A percentile compares a stretch with the other conserved stretches of the same genome.
These are phyloP conservation scores for Elsinoe australis DNA, from an alignment of 2,329 filamentous ascomycete species.

Conservation along the genomic window DNA sequence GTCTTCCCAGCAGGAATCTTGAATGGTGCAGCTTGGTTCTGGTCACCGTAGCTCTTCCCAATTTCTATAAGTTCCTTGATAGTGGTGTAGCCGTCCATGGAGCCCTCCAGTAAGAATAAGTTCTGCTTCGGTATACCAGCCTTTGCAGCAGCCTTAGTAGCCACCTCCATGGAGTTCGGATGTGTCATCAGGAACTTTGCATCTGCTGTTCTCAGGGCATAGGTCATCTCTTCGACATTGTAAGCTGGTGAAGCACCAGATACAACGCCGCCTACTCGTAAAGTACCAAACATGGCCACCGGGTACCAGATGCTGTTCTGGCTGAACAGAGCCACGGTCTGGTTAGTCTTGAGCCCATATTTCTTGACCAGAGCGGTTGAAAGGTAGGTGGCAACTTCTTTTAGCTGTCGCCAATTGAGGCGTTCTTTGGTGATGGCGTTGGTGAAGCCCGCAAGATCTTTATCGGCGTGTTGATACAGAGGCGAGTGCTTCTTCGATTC, in stretches of 20 bases:
- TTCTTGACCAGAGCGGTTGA: constrained; percentile 53
- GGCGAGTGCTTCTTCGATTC: constrained; percentile 47
- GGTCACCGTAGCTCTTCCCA: constrained; percentile 36
- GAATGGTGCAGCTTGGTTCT: constrained; percentile 42
- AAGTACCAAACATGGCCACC: constrained; percentile 51
- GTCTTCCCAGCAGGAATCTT: constrained; percentile 46
- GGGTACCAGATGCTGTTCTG: constrained; percentile 61
- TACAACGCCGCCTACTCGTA: constrained; percentile 48
- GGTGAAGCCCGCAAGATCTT: constrained; percentile 44
- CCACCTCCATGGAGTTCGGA: constrained; percentile 48
- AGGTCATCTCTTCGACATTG: constrained; percentile 60
- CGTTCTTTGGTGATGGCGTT: constrained; percentile 54
- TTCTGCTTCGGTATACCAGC: constrained; percentile 47
- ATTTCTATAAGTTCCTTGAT: constrained; percentile 41
- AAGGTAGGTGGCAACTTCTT: constrained; percentile 49
- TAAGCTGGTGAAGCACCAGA: constrained; percentile 59
- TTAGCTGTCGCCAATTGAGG: constrained; percentile 52
- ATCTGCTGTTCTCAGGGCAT: constrained; percentile 51
- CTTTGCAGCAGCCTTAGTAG: constrained; percentile 46
- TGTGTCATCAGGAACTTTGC: constrained; percentile 54
- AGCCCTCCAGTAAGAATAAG: constrained; percentile 52
- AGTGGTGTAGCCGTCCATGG: constrained; percentile 43
- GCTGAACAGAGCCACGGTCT: constrained; percentile 55
- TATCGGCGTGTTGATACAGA: constrained; percentile 27
- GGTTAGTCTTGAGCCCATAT: constrained; percentile 46